These are phyloP conservation scores for Lipomyces yarrowii DNA, from an alignment of 1,139 yeast species.

Conservation along the genomic window DNA sequence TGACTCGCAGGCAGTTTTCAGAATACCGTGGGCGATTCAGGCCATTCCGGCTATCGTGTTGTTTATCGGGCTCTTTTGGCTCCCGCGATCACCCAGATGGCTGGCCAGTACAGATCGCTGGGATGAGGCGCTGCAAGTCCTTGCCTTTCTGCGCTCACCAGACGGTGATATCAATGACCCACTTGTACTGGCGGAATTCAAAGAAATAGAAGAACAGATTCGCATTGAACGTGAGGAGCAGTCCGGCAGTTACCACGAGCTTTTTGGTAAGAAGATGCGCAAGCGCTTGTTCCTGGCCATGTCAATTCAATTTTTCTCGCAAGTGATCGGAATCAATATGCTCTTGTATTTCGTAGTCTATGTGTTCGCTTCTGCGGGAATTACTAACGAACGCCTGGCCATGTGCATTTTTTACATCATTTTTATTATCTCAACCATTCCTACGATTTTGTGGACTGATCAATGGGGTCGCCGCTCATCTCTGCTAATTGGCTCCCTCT, in stretches of 20 bases:
- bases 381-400: slow-evolving; percentile 53
- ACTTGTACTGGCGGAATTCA: slow-evolving; percentile 57
- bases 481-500: slow-evolving; percentile 46
- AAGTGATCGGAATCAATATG: slow-evolving; percentile 39
- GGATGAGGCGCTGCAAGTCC: slow-evolving; percentile 66
- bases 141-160: slow-evolving; percentile 51
- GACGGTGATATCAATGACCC: slow-evolving; percentile 57
- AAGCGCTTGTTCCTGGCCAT: slow-evolving; percentile 23
- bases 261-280: slow-evolving; percentile 19
- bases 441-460: slow-evolving; percentile 50
- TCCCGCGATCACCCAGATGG: slow-evolving; percentile 75
- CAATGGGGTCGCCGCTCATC: slow-evolving; percentile 42
- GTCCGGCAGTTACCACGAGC: slow-evolving; percentile 17
- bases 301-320: slow-evolving; percentile 37
- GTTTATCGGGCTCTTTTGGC: slow-evolving; percentile 55
- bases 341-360: slow-evolving; percentile 38
- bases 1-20: slow-evolving; percentile 47
- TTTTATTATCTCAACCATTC: slow-evolving; percentile 49
- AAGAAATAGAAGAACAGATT: slow-evolving; percentile 47
- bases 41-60: slow-evolving; percentile 47
- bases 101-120: slow-evolving; percentile 63
- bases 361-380: slow-evolving; percentile 36
- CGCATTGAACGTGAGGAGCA: too few species aligned
- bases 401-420: slow-evolving; percentile 55
- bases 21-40: slow-evolving; percentile 37